A percentile compares a stretch with the other conserved stretches of the same genome.
Conservation (phyloP, 2,329 filamentous ascomycete species). For the Colletotrichum camelliae region DNA sequence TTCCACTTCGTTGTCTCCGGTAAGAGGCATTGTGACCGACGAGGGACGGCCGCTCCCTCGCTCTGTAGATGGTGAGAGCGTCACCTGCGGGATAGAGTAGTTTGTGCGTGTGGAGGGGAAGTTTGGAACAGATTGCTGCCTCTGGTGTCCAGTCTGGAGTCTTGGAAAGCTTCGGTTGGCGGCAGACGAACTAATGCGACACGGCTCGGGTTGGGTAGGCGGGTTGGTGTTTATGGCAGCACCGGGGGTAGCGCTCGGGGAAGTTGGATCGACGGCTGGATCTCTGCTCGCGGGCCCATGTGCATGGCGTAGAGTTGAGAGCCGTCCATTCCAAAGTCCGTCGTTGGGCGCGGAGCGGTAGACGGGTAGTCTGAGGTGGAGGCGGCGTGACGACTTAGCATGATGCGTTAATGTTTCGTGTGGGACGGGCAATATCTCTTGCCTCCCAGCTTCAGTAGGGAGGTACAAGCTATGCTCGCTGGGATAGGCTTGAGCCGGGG, state of each 20-base stretch:
- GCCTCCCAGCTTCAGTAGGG: background rate
- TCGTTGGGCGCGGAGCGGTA: constrained; percentile 23
- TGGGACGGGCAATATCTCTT: constrained; percentile 25
- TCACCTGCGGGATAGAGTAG: constrained; percentile 1
- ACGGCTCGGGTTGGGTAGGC: constrained; percentile 15
- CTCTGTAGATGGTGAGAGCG: constrained; percentile 27
- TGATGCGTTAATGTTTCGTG: constrained; percentile 42
- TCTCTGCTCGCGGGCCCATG: constrained; percentile 8
- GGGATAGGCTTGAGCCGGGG: background rate
- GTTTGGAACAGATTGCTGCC: constrained; percentile 41
- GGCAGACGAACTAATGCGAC: background rate
- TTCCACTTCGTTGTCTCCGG: constrained; percentile 41
- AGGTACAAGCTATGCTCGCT: background rate
- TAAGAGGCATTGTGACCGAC: constrained; percentile 44
- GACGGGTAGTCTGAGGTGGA: constrained; percentile 28
- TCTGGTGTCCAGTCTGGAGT: constrained; percentile 28
- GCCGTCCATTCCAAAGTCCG: constrained; percentile 16
- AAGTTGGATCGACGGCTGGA: background rate
- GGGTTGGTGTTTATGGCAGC: constrained; percentile 7
- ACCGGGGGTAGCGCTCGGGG: constrained; percentile 11
- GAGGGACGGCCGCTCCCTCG: constrained; percentile 26
- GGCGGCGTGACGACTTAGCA: constrained; percentile 37
- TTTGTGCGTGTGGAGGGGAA: constrained; percentile 33
- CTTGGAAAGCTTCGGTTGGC: constrained; percentile 3
- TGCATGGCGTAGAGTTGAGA: constrained; percentile 13